Percentiles rank a stretch among this genome's conserved stretches.
Evolutionary conservation across 73 alveolate genomes (phyloP).

Genomic region (Paramecium sonneborni): DNA sequence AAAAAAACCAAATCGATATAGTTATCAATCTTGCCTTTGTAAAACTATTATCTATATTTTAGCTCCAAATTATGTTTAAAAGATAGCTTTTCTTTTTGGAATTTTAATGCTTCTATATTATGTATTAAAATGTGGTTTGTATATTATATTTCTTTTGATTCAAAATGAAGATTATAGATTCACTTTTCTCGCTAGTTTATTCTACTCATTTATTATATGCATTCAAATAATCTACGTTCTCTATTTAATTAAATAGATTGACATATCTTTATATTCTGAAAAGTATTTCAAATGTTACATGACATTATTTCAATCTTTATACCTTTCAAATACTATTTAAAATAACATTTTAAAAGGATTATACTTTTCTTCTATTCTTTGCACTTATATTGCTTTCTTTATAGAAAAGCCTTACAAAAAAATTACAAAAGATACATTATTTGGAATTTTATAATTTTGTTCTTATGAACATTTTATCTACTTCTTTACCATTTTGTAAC

Average conservation of each 20-base stretch:
- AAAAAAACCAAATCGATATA: background rate
- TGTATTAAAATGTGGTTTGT: background rate
- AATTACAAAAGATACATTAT: background rate
- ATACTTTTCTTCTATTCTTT: background rate
- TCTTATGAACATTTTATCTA: background rate
- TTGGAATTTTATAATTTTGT: background rate
- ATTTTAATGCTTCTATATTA: background rate
- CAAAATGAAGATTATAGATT: background rate
- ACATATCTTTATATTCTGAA: background rate
- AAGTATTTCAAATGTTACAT: background rate
- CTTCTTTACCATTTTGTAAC: background rate
- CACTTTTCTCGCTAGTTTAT: background rate
- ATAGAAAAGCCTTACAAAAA: background rate
- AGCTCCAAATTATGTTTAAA: background rate
- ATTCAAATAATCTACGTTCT: background rate
- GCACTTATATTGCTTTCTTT: background rate
- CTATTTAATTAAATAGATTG: background rate
- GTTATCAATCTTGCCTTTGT: background rate
- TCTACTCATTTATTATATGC: background rate
- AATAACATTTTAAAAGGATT: background rate
- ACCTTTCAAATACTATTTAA: background rate
- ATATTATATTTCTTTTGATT: background rate
- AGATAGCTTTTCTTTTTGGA: background rate
- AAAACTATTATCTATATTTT: background rate
- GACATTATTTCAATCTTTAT: background rate